Base-by-base conservation (phyloP, 805 yeast species). In the Saccharomyces mikatae region DNA sequence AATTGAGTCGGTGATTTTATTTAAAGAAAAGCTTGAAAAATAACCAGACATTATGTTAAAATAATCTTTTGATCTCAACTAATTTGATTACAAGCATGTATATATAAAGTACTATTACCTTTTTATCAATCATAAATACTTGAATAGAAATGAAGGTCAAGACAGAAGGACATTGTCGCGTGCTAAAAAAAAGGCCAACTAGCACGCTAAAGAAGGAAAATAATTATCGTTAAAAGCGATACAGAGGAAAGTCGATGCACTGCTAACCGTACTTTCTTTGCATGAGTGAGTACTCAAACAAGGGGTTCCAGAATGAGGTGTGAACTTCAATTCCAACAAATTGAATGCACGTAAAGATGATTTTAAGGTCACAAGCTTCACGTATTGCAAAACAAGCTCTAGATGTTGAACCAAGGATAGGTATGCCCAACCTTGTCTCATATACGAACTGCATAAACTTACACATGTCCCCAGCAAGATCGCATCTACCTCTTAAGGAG, bases 1-100 rank as follows among this genome's bases (percentile, higher is more conserved):
- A 41, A 68, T 60, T 9, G 69, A 60, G 47, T 64, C 64, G 6
- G 70, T 61, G 9, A 68, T 56, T 54, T 66, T 68, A 46, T 68
- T 67, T 17, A 68, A 46, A 6, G 68, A 63, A 52, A 68, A 66
- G 46, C 56, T 58, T 8, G 66, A 56, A 52, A 36, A 36, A 36
- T 36, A 36, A 36, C 44, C 44, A 36, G 44, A 36, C 44, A 36
- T 36, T 36, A n/a, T 36, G 1, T 36, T 3, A 17, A 13, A 3
- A 17, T 4, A 36, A 17, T 6, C 6, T 17, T n/a, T 4, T 9
- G 24, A 24, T 36, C 17, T n/a, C 17, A 6, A 9, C 17, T 21
- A 36, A n/a, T 22, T 36, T 36, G 6, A 13, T 24, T 36, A 2
- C 1, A 8, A 6, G 24, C 11, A 36, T 36, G 10, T 36, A n/a